Percentiles rank a stretch among this genome's conserved stretches.
phyloP scores from a whole-genome alignment of 495 filamentous ascomycete genomes.

The Neurospora cerealis region DNA sequence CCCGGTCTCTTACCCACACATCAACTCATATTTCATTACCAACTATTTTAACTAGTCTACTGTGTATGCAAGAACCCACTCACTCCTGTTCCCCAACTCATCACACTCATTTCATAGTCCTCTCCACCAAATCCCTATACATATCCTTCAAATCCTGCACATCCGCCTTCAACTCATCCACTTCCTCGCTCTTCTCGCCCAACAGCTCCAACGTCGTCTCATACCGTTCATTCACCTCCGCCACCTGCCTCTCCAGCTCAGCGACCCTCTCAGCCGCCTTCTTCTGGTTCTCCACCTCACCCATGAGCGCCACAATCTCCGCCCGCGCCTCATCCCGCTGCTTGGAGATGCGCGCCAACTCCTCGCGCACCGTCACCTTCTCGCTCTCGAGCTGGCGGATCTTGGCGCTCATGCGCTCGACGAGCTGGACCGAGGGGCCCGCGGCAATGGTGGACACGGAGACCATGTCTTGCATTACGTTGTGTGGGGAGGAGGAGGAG shows the following conservation, averaged over 20 bases:
- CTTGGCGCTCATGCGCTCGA: constrained; percentile 91
- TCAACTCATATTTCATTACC: neutral
- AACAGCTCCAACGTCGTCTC: constrained; percentile 88
- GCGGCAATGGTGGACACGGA: constrained; percentile 81
- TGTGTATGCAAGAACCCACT: neutral
- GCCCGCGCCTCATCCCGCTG: constrained; percentile 87
- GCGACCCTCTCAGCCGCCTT: constrained; percentile 47
- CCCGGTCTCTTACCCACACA: neutral
- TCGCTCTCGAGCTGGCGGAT: constrained; percentile 87
- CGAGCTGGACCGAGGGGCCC: constrained; percentile 87
- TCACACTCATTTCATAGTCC: constrained; percentile 48
- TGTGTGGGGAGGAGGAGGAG: constrained; percentile 55
- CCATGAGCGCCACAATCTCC: constrained; percentile 82
- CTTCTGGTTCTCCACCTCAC: constrained; percentile 65
- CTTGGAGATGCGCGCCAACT: constrained; percentile 62
- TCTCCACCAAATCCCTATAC: constrained; percentile 84
- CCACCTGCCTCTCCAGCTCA: constrained; percentile 56
- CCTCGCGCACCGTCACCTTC: constrained; percentile 75
- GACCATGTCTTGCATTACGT: constrained; percentile 76
- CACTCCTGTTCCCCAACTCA: neutral
- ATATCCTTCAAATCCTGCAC: constrained; percentile 89
- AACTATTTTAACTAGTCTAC: neutral
- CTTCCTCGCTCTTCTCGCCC: constrained; percentile 91
- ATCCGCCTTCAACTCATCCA: constrained; percentile 83
- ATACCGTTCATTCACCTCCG: constrained; percentile 60